Evolutionary conservation across 768 basidiomycete genomes (phyloP).

Genomic region (Exsudoporus frostii): DNA sequence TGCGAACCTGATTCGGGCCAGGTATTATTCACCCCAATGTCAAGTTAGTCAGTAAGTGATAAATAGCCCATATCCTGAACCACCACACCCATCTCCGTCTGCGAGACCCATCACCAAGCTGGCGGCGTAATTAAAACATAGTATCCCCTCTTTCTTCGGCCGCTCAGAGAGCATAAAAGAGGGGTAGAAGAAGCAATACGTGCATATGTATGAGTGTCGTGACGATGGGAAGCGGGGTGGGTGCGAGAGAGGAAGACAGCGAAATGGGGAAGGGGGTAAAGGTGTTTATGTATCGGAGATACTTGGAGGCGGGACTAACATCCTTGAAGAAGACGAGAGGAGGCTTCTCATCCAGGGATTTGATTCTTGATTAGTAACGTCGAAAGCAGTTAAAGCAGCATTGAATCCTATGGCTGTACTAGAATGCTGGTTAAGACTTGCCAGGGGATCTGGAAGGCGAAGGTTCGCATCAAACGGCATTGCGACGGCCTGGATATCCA

Average conservation of each 20-base stretch:
- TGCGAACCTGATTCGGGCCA: too few relatives aligned
- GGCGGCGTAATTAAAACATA: slow-evolving; percentile 96
- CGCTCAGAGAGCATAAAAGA: slow-evolving; percentile 92
- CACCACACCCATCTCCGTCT: slow-evolving; percentile 76
- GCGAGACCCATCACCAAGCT: slow-evolving; percentile 91
- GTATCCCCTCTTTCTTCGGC: slow-evolving; percentile 91
- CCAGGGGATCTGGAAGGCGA: slow-evolving; percentile 54
- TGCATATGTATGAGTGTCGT: slow-evolving; percentile 81
- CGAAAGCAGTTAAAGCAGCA: slow-evolving; percentile 74
- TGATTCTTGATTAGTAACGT: slow-evolving; percentile 69
- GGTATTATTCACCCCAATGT: too few relatives aligned
- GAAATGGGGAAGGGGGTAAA: slow-evolving; percentile 80
- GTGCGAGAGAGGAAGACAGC: slow-evolving; percentile 44
- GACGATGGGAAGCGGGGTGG: slow-evolving; percentile 70
- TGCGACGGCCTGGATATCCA: slow-evolving; percentile 56
- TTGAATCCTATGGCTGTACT: slow-evolving; percentile 59
- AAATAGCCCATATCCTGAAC: too few relatives aligned
- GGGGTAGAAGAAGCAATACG: slow-evolving; percentile 78
- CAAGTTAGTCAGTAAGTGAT: too few relatives aligned
- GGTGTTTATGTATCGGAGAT: slow-evolving; percentile 78
- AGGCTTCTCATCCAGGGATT: slow-evolving; percentile 63
- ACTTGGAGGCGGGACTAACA: slow-evolving; percentile 71
- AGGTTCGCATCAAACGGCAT: slow-evolving; percentile 54
- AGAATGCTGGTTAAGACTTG: slow-evolving; percentile 33
- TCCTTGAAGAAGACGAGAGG: slow-evolving; percentile 78